Base-by-base conservation (phyloP, 441 rosid species). In the Pelargonium myrrhifolium region DNA sequence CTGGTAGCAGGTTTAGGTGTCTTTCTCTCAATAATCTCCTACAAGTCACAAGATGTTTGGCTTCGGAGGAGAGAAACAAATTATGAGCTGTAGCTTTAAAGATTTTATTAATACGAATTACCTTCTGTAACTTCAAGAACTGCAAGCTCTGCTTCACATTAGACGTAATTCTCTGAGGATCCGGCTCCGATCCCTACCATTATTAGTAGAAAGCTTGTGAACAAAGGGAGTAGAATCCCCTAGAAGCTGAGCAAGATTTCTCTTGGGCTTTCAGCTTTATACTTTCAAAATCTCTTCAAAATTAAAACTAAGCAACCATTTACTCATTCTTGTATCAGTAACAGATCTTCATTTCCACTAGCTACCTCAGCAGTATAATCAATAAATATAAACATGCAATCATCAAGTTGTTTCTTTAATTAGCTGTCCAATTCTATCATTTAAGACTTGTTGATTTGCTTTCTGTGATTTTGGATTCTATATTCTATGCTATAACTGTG, bases 101-200 rank as follows among this genome's bases (percentile, higher is more conserved):
- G 31, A 21, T 10, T 49, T 14, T 1, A 49, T 14, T 49, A 14
- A 37, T 8, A 69, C 1, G 22, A 72, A 77, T 40, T 53, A 74
- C 97, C 94, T 93, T 93, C 96, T 91, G 89, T 69, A 86, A 64
- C 84, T 65, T 89, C 45, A 93, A 74, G 74, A 87, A 80, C 76
- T 87, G 88, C 81, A 93, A 79, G 76, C 83, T 93, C 83, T 87
- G 93, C 86, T 90, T 93, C 74, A 93, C 84, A 71, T 90, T 93
- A 10, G 98, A 84, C 64, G 88, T 93, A 66, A 93, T 93, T 82
- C 98, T 83, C 2, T 82, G 90, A 76, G 98, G 89, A 43, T 81
- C 71, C 56, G 84, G 68, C 47, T 85, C 88, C 17, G 90, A 83
- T 65, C 71, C 89, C 93, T 87, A 79, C 20, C 20, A 49, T 49